phyloP scores from a whole-genome alignment of 116 monocot genomes.

The Dioscorea cayenensis region DNA sequence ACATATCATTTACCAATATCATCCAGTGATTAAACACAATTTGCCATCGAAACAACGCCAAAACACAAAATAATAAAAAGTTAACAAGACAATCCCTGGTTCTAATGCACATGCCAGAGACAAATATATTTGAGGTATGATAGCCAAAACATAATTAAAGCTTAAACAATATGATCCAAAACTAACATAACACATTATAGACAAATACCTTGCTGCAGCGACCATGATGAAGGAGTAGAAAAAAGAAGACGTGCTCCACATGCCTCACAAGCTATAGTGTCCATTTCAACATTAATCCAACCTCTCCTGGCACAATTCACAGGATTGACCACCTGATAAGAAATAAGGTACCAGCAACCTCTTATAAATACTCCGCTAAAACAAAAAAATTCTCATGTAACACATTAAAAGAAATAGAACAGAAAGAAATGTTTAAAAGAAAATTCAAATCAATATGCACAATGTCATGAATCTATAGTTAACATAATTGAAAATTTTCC shows the following conservation, averaged over 20 bases:
- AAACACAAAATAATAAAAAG: too few relatives aligned
- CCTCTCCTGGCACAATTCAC: conserved; percentile 96
- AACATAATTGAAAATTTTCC: too few relatives aligned
- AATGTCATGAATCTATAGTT: neutral
- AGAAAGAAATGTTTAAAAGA: neutral
- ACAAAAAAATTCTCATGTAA: neutral
- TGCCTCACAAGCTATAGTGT: conserved; percentile 81
- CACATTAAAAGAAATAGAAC: neutral
- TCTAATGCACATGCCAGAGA: too few relatives aligned
- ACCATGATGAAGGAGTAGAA: conserved; percentile 81
- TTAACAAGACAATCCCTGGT: too few relatives aligned
- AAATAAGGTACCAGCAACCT: neutral
- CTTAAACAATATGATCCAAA: too few relatives aligned
- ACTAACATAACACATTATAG: neutral
- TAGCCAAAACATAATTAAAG: too few relatives aligned
- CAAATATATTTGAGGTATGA: too few relatives aligned
- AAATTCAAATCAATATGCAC: neutral
- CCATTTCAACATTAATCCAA: conserved; percentile 87
- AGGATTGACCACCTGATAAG: conserved; percentile 56
- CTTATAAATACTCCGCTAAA: neutral
- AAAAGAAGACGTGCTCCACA: conserved; percentile 89
- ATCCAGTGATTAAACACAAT: neutral
- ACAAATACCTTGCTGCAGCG: conserved; percentile 60
- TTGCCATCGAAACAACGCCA: neutral
- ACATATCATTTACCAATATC: neutral